Base-by-base conservation (phyloP, 768 basidiomycete genomes). In the Amanita thiersii region DNA sequence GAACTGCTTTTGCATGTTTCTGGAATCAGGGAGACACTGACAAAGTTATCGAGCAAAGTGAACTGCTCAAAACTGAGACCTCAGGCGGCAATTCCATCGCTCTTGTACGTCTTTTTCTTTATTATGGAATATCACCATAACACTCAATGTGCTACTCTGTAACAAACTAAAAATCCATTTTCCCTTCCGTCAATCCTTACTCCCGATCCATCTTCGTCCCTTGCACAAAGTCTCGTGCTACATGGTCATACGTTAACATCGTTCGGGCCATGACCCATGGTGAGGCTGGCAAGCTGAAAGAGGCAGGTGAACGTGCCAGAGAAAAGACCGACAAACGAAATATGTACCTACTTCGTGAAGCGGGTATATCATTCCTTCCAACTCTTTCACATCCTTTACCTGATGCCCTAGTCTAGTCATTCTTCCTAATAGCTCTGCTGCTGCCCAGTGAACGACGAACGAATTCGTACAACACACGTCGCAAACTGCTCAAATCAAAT, bases 1-100 rank as follows among this genome's bases (percentile, higher is more conserved):
- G 96, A 18, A 94, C 92, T 4, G 96, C 91, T 2, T 99, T 99
- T 56, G 91, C 83, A 2, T 97, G 92, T 58, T 97, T 94, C 63
- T 97, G 94, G 92, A 89, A 93, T 44, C 79, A 74, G 47, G 86
- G 79, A 48, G 86, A 93, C 48, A 93, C 93, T 11, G 82, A 93
- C 54, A 79, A 79, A 46, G 90, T 79, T 5, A 70, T 98, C 17
- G 70, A 79, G 40, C 86, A 92, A 55, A 85, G 90, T 45, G 80
- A 87, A 18, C 64, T 81, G 4, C 61, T 90, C 4, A 75, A 75
- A 14, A 50, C 65, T 20, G 85, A 89, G 59, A 82, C 78, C 0
- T 69, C 70, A 7, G 77, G 78, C 7, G 59, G 59, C 36, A 21
- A 44, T 0, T 39, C 40, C 12, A 55, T 39, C 4, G 1, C 61